Base-by-base conservation (phyloP, 768 basidiomycete genomes). In the Psilocybe sp. region DNA sequence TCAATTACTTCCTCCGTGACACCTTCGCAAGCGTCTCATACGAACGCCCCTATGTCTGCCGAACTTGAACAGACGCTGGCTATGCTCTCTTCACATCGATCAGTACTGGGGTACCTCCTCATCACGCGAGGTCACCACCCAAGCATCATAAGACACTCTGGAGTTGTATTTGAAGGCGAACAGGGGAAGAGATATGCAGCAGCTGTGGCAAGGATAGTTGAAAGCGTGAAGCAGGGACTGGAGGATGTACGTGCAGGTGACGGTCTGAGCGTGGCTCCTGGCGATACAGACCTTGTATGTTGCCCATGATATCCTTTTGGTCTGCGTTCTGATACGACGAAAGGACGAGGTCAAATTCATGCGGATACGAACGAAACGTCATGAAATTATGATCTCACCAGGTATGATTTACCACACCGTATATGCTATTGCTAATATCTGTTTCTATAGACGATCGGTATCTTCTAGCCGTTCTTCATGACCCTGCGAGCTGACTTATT, bases 341-440 rank as follows among this genome's bases (percentile, higher is more conserved):
- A 56, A 95, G 92, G 93, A 95, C 63, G 87, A 91, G 19, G 76
- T 96, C 40, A 80, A 82, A 52, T 91, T 96, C 60, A 84, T 97
- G 81, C 74, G 93, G 50, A 92, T 96, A 69, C 81, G 94, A 43
- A 96, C 94, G 51, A 90, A 82, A 63, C 79, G 88, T 45, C 94
- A 97, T 65, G 94, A 96, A 62, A 74, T 97, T 50, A 89, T 97
- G 87, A 93, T 97, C 52, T 91, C 94, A 2, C 94, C 94, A 49
- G 89, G 94, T 92, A 46, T 23, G 85, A 61, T 6, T 16, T 12
- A 4, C 34, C 13, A 14, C 7, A 13, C 4, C 16, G 8, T 13
- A 6, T 41, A 9, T n/a, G 37, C 19, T 49, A 10, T 33, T 41
- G 15, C 48, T 49, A 32, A 49, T 16, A 4, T 2, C 33, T 37